These are phyloP conservation scores for Curvularia lunata DNA, from an alignment of 2,329 filamentous ascomycete genomes.

Conservation along the genomic window DNA sequence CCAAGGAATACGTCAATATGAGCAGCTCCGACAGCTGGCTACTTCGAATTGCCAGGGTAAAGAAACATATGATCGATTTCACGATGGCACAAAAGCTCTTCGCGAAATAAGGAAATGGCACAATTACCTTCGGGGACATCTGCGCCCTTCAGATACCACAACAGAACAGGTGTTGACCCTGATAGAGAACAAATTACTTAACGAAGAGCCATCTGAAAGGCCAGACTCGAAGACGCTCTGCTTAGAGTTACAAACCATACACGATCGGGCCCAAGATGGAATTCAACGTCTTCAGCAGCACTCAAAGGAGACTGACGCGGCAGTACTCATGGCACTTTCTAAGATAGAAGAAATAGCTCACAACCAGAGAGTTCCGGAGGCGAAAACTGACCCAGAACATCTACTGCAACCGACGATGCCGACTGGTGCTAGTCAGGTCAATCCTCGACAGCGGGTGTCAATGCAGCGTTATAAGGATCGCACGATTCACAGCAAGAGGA, in stretches of 20 bases:
- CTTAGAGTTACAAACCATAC: not conserved
- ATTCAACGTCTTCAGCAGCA: not conserved
- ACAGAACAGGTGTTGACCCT: not conserved
- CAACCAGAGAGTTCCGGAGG: not conserved
- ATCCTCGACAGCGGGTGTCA: constrained; percentile 1
- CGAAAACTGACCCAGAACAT: not conserved
- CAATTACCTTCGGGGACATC: not conserved
- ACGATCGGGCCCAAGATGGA: not conserved
- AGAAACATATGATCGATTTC: not conserved
- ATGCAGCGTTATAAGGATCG: constrained; percentile 6
- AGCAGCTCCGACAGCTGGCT: constrained; percentile 14
- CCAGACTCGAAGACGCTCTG: not conserved
- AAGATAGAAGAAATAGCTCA: constrained; percentile 15
- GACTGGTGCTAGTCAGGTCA: not conserved
- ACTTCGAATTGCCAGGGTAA: not conserved
- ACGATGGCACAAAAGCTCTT: not conserved
- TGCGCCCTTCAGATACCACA: not conserved
- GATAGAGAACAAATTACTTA: not conserved
- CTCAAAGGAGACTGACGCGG: constrained; percentile 4
- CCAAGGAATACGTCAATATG: constrained; percentile 40
- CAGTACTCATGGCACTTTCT: constrained; percentile 7
- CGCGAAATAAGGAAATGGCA: not conserved
- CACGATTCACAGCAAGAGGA: constrained; percentile 3
- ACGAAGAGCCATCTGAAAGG: not conserved
- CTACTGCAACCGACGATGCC: not conserved